A percentile compares a stretch with the other conserved stretches of the same genome.
Evolutionary conservation across 495 filamentous ascomycete species (phyloP).

Genomic region (Penicilliopsis zonata): DNA sequence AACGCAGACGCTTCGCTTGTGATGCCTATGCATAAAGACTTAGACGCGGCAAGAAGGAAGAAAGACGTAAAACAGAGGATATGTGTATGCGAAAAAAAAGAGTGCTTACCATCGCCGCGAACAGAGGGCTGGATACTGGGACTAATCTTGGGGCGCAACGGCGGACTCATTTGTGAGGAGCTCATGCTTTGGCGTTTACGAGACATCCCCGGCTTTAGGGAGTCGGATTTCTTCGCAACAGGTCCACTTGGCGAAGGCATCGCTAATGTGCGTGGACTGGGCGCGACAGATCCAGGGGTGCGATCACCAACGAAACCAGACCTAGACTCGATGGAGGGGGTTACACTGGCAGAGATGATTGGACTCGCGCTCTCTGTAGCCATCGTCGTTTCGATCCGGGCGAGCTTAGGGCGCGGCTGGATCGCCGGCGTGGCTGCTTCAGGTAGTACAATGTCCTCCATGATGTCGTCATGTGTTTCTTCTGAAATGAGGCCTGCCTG

Average conservation of each 20-base stretch:
- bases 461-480: conserved; percentile 42
- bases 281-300: conserved; percentile 15
- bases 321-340: conserved; percentile 19
- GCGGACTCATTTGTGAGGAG: conserved; percentile 72
- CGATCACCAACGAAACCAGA: conserved; percentile 11
- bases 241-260: conserved; percentile 36
- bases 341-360: conserved; percentile 17
- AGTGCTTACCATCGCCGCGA: conserved; percentile 55
- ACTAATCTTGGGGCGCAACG: conserved; percentile 82
- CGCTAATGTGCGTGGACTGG: conserved; percentile 23
- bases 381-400: conserved; percentile 32
- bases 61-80: background rate
- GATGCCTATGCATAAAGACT: conserved; percentile 21
- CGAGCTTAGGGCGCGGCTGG: conserved; percentile 21
- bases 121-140: conserved; percentile 88
- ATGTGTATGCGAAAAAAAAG: conserved; percentile 3
- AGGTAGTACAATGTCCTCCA: conserved; percentile 55
- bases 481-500: conserved; percentile 12
- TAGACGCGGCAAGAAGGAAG: background rate
- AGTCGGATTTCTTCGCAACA: conserved; percentile 25
- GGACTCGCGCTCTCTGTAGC: conserved; percentile 14
- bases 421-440: conserved; percentile 38
- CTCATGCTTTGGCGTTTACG: conserved; percentile 63
- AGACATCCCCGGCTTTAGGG: conserved; percentile 16
- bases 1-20: conserved; percentile 67